phyloP scores from a whole-genome alignment of 1,139 yeast genomes.

The Pichia norvegensis region DNA sequence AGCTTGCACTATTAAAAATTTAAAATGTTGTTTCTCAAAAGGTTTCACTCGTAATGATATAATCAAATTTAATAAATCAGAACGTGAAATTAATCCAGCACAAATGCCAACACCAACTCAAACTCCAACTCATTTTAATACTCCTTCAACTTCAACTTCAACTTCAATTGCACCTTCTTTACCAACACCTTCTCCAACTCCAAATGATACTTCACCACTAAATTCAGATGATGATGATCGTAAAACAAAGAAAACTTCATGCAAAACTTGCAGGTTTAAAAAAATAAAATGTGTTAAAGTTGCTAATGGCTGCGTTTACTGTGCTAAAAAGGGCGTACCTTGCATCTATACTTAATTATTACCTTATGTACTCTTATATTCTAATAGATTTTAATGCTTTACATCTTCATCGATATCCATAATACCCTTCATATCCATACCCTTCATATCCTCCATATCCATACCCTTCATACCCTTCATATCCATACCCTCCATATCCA shows the following conservation, averaged over 20 bases:
- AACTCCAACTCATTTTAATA: neutral
- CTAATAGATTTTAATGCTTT: neutral
- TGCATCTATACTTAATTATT: neutral
- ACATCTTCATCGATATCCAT: neutral
- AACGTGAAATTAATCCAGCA: conserved; percentile 9
- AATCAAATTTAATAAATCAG: conserved; percentile 26
- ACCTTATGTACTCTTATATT: neutral
- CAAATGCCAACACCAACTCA: neutral
- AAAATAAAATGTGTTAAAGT: conserved; percentile 28
- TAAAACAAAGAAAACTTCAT: conserved; percentile 26
- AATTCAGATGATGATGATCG: conserved; percentile 3
- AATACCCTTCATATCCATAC: neutral
- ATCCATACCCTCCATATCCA: neutral
- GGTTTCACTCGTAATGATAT: conserved; percentile 57
- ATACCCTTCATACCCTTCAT: neutral
- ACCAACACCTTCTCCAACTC: conserved; percentile 13
- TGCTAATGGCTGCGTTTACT: conserved; percentile 21
- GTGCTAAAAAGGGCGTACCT: conserved; percentile 21
- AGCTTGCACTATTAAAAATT: conserved; percentile 39
- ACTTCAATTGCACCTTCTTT: neutral
- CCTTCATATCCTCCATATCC: neutral
- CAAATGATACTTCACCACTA: neutral
- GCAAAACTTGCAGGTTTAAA: conserved; percentile 27
- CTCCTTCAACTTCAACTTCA: conserved; percentile 4
- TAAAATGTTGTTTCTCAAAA: conserved; percentile 45